Conservation (phyloP, 108 stramenopile genomes). For the Discostella stelligeroides region DNA sequence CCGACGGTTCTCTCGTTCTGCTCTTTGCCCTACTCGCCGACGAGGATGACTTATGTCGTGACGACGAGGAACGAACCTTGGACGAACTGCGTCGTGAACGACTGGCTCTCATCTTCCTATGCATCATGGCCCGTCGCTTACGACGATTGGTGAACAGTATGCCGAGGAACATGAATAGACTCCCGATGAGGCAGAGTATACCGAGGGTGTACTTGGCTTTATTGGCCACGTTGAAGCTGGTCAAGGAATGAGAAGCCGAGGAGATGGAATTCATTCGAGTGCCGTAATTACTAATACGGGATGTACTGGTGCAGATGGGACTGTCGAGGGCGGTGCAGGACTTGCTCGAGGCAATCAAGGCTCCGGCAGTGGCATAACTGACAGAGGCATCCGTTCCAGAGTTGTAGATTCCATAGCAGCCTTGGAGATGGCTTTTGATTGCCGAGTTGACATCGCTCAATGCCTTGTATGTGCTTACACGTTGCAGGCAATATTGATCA, state of each 20-base stretch:
- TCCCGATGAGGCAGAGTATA: constrained; percentile 70
- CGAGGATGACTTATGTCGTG: constrained; percentile 6
- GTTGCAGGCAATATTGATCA: constrained; percentile 73
- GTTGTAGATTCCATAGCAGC: constrained; percentile 45
- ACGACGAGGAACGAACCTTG: constrained; percentile 23
- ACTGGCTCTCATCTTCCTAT: constrained; percentile 79
- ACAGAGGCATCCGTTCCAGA: constrained; percentile 33
- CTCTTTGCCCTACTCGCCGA: constrained; percentile 14
- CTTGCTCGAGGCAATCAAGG: constrained; percentile 58
- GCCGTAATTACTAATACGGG: constrained; percentile 25
- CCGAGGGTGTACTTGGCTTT: constrained; percentile 88
- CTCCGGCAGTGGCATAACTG: constrained; percentile 51
- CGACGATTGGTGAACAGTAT: constrained; percentile 87
- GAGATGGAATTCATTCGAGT: constrained; percentile 14
- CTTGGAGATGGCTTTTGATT: constrained; percentile 45
- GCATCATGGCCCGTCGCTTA: constrained; percentile 86
- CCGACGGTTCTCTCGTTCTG: constrained; percentile 1
- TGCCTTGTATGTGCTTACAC: constrained; percentile 59
- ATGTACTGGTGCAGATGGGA: constrained; percentile 53
- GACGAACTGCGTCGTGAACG: constrained; percentile 39
- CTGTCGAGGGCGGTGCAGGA: constrained; percentile 66
- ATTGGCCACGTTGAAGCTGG: constrained; percentile 54
- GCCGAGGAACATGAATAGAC: constrained; percentile 88
- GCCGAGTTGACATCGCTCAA: constrained; percentile 61
- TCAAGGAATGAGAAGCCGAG: constrained; percentile 24